Percentiles rank a stretch among this genome's conserved stretches.
Evolutionary conservation across 148 eudicot genomes (phyloP).

Genomic region (Rhododendron molle): DNA sequence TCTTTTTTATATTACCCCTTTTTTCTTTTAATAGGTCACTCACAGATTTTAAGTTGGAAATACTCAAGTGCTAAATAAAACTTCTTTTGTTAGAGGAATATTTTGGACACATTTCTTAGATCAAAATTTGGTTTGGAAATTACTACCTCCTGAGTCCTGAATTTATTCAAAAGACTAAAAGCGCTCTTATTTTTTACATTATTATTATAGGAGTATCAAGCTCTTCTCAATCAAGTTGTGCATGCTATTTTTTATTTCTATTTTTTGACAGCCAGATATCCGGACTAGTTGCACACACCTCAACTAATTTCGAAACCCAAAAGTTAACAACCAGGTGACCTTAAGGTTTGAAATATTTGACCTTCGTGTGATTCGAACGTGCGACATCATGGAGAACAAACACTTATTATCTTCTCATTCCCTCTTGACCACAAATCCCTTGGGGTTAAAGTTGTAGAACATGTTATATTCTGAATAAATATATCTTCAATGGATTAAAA

Average conservation of each 20-base stretch:
- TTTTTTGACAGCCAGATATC: too few relatives aligned
- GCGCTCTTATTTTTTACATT: too few relatives aligned
- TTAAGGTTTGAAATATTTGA: too few relatives aligned
- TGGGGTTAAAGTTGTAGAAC: background rate
- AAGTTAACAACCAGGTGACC: too few relatives aligned
- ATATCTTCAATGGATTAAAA: background rate
- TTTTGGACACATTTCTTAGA: background rate
- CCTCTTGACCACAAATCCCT: background rate
- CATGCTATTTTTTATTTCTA: too few relatives aligned
- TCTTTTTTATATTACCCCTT: background rate
- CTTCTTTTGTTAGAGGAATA: background rate
- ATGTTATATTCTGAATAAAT: background rate
- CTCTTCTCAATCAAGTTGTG: background rate
- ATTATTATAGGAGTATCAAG: background rate
- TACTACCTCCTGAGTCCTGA: background rate
- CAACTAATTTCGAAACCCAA: too few relatives aligned
- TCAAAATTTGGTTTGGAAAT: background rate
- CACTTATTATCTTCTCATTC: background rate
- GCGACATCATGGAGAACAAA: too few relatives aligned
- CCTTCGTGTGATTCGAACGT: too few relatives aligned
- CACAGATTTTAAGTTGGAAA: background rate
- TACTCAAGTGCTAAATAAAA: background rate
- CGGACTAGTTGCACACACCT: too few relatives aligned
- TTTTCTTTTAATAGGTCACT: background rate
- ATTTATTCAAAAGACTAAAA: background rate